A percentile compares a stretch with the other conserved stretches of the same genome.
Conservation (phyloP, 2,329 filamentous ascomycete species). For the Penicillium capsulatum region DNA sequence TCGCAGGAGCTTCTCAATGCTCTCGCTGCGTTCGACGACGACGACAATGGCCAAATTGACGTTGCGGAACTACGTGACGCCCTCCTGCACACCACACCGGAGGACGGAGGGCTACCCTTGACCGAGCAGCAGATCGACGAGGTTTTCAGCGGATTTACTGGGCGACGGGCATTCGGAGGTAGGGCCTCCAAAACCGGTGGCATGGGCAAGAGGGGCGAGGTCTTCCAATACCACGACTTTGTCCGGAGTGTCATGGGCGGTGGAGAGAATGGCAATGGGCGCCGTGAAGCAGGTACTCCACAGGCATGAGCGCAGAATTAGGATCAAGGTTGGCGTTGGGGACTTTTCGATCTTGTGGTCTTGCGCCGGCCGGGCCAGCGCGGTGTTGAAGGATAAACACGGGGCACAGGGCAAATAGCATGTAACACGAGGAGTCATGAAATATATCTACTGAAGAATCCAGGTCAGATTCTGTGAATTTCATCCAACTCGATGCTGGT, state of each 20-base stretch:
- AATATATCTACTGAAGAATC: no score
- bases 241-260: slow-evolving; percentile 65
- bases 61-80: slow-evolving; percentile 76
- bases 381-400: background rate
- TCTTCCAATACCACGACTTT: slow-evolving; percentile 93
- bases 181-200: slow-evolving; percentile 44
- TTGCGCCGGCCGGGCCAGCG: background rate
- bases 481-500: no score
- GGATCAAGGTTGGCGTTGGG: slow-evolving; percentile 13
- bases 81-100: slow-evolving; percentile 73
- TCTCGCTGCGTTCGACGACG: slow-evolving; percentile 91
- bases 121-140: slow-evolving; percentile 74
- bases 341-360: slow-evolving; percentile 4
- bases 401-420: background rate
- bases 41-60: slow-evolving; percentile 91
- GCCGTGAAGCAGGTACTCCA: slow-evolving; percentile 15
- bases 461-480: no score
- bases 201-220: slow-evolving; percentile 67
- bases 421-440: background rate
- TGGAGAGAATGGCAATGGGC: slow-evolving; percentile 29
- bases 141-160: slow-evolving; percentile 81
- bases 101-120: slow-evolving; percentile 61
- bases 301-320: slow-evolving; percentile 13
- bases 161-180: slow-evolving; percentile 74
- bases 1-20: slow-evolving; percentile 78